Base-by-base conservation (phyloP, 164 flowering plant species). In the Stephania cephalantha region DNA sequence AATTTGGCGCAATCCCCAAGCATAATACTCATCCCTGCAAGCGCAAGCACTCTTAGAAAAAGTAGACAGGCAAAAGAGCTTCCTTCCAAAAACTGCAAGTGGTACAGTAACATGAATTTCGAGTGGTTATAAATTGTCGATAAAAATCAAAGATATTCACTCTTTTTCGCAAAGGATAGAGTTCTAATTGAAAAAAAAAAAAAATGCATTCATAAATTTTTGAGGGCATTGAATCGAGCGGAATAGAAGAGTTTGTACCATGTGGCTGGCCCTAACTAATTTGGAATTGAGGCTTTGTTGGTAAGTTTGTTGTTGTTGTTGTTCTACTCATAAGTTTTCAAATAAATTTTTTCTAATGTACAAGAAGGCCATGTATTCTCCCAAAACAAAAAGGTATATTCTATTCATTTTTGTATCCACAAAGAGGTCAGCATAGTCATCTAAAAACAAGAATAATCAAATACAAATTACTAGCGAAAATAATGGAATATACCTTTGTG, bases 1-100 rank as follows among this genome's bases (percentile, higher is more conserved):
- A 74, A 93, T 89, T 79, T 91, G 99, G 82, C 89, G 86, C 79
- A 95, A 81, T 55, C 99, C 99, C 98, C 94, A 90, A 18, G 99
- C 96, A 84, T 83, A 95, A 83, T 91, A 95, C 76, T 95, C 98
- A 84, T 95, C 94, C 88, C 99, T 95, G 88, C 74, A 74, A 84
- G 9, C 31, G 82, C 70, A 78, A 70, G 44, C 53, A 5, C 6
- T 2, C 42, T 22, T 8, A 50, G 55, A 50, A 63, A 63, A 63
- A 63, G 66, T 63, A 18, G 55, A 50, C 3, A 0, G 55, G 55
- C 13, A 50, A 50, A 50, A 50, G 42, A 2, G 42, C 12, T 50
- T 50, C 55, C 15, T 7, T 1, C 55, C 15, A 50, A 50, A 50
- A 10, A 9, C 15, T 63, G 25, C 66, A 20, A 63, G 1, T 63